phyloP scores from a whole-genome alignment of 2,329 filamentous ascomycete species.

The Nigrospora sphaerica region DNA sequence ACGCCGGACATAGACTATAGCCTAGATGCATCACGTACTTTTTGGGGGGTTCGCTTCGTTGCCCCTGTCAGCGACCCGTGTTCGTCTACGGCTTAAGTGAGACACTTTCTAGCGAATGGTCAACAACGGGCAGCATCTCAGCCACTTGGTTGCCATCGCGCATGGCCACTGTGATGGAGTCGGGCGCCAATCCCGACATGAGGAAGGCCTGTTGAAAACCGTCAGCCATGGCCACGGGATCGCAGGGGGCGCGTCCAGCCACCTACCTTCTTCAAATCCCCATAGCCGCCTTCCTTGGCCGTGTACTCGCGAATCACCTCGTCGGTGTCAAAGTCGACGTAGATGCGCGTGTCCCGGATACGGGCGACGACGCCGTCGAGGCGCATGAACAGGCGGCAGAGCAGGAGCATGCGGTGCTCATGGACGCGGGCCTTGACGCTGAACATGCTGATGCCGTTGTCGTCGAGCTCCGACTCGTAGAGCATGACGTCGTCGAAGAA shows the following conservation, averaged over 20 bases:
- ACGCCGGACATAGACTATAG: too few species aligned
- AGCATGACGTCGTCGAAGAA: conserved; percentile 96
- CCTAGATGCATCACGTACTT: too few species aligned
- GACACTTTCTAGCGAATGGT: conserved; percentile 47
- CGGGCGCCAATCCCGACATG: conserved; percentile 34
- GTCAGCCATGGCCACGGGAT: background rate
- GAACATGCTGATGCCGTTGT: conserved; percentile 89
- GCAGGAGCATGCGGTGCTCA: conserved; percentile 76
- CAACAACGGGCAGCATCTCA: conserved; percentile 54
- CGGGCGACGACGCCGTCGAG: conserved; percentile 85
- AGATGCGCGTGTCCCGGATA: conserved; percentile 83
- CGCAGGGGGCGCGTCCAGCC: background rate
- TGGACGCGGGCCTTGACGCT: conserved; percentile 92
- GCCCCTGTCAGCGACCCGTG: too few species aligned
- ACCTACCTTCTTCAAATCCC: conserved; percentile 64
- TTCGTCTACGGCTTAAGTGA: conserved; percentile 10
- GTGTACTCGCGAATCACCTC: conserved; percentile 86
- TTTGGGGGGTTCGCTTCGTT: too few species aligned
- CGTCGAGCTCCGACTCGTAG: conserved; percentile 95
- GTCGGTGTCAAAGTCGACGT: conserved; percentile 76
- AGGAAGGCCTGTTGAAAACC: conserved; percentile 24
- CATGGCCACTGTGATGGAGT: conserved; percentile 62
- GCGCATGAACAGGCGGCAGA: conserved; percentile 85
- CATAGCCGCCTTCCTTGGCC: conserved; percentile 76
- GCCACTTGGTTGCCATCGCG: conserved; percentile 63